Percentiles rank a stretch among this genome's conserved stretches.
Evolutionary conservation across 805 yeast genomes (phyloP).

Genomic region (Candida incommunis): DNA sequence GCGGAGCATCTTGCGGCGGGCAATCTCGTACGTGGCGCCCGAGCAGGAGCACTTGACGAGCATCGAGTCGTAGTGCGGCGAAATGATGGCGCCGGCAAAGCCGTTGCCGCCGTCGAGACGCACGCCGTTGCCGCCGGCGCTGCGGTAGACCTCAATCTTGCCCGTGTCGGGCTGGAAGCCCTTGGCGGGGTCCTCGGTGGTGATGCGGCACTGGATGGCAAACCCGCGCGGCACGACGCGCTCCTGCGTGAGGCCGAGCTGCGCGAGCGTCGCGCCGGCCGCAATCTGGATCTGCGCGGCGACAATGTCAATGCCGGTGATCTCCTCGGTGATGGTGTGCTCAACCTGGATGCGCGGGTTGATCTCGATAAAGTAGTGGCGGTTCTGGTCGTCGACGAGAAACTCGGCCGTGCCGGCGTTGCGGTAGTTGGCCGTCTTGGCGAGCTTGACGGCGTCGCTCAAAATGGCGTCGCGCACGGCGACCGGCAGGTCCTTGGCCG

Average conservation of each 20-base stretch:
- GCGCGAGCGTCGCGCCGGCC: conserved; percentile 90
- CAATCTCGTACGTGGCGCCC: conserved; percentile 94
- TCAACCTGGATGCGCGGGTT: conserved; percentile 98
- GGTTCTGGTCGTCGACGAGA: conserved; percentile 79
- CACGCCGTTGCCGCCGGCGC: conserved; percentile 99
- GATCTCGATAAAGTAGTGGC: conserved; percentile 96
- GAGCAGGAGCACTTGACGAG: conserved; percentile 93
- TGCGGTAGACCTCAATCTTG: conserved; percentile 92
- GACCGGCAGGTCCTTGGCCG: conserved; percentile 79
- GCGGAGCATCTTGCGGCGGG: conserved; percentile 95
- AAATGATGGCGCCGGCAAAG: conserved; percentile 88
- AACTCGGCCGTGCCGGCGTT: conserved; percentile 99
- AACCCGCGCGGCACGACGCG: conserved; percentile 92
- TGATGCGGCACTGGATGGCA: conserved; percentile 98
- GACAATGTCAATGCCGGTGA: conserved; percentile 93
- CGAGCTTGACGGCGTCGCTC: conserved; percentile 88
- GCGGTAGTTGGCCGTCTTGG: conserved; percentile 75
- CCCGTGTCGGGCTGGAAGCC: conserved; percentile 98
- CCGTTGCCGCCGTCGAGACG: conserved; percentile 98
- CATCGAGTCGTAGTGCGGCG: conserved; percentile 97
- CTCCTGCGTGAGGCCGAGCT: conserved; percentile 87
- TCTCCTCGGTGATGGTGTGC: conserved; percentile 97
- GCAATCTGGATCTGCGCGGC: conserved; percentile 99
- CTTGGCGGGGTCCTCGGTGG: conserved; percentile 94
- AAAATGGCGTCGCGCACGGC: conserved; percentile 83